Percentiles rank a stretch among this genome's conserved stretches.
phyloP scores from a whole-genome alignment of 2,329 filamentous ascomycete genomes.

The Cryphonectria naterciae region DNA sequence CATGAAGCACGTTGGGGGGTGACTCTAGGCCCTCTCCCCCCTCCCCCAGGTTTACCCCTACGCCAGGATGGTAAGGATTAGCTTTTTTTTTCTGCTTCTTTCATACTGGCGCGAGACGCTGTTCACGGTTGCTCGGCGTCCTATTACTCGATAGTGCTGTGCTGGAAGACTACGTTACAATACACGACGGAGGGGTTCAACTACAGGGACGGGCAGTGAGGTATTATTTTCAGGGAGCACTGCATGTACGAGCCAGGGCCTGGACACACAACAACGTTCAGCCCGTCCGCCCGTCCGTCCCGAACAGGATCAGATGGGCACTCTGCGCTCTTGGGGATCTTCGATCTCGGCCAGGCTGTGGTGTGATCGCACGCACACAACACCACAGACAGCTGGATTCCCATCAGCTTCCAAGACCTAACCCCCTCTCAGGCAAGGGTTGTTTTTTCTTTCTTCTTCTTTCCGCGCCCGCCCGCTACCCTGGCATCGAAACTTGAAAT shows the following conservation, averaged over 20 bases:
- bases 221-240: background rate
- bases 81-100: background rate
- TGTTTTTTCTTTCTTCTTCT: too few relatives aligned
- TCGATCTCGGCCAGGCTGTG: background rate
- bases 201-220: background rate
- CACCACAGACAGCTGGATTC: background rate
- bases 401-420: background rate
- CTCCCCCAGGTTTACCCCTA: background rate
- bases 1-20: background rate
- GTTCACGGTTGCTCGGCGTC: background rate
- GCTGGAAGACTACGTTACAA: background rate
- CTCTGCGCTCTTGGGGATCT: background rate
- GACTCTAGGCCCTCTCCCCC: background rate
- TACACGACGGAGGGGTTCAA: background rate
- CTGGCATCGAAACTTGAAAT: constrained; percentile 2
- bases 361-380: background rate
- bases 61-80: background rate
- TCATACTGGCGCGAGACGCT: background rate
- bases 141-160: background rate
- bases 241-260: background rate
- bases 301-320: background rate
- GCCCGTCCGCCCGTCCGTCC: background rate
- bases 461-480: background rate
- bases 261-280: background rate
- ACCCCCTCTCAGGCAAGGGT: background rate